Base-by-base conservation (phyloP, 2,329 filamentous ascomycete genomes). In the Sporothrix pallida region DNA sequence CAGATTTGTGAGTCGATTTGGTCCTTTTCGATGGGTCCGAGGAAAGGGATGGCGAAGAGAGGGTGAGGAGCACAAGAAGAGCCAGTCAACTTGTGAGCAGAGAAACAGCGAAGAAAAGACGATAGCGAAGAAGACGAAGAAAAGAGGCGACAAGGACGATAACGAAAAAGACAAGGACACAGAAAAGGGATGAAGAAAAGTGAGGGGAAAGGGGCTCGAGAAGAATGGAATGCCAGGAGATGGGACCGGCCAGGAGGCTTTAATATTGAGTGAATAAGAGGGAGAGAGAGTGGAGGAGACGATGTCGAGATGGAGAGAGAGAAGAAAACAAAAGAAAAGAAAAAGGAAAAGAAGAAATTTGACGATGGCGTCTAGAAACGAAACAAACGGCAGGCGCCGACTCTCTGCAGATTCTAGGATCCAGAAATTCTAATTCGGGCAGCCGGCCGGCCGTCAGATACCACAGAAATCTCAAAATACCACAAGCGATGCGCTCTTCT, bases 401-500 rank as follows among this genome's bases (percentile, higher is more conserved):
- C 20, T 15, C 31, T 26, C 8, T 60, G 56, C 56, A 60, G 56
- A 60, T 13, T 54, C 23, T 17, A 2, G 10, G 13, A 23, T 56
- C 52, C 8, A 23, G 9, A 26, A 56, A 56, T 56, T 56, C 52
- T 56, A 56, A 56, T 23, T 56, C 52, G 52, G 52, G 48, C 48
- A 20, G 52, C 52, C 52, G 52, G 52, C 52, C 52, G 52, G 52
- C 10, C 52, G 52, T 5, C 52, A 54, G 52, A 54, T 52, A 52
- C 15, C 50, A 52, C 50, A 52, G 13, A 52, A 17, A 52, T 17
- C 50, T n/a, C 50, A 52, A 63, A 37, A 63, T 13, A 52, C 23
- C 26, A 68, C 63, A 68, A 82, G 70, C 74, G 70, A 73, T 72
- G 70, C 70, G 72, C 72, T 54, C 72, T 44, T n/a, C 20, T 58